Evolutionary conservation across 306 rosid genomes (phyloP).

Genomic region (Leucaena leucocephala): DNA sequence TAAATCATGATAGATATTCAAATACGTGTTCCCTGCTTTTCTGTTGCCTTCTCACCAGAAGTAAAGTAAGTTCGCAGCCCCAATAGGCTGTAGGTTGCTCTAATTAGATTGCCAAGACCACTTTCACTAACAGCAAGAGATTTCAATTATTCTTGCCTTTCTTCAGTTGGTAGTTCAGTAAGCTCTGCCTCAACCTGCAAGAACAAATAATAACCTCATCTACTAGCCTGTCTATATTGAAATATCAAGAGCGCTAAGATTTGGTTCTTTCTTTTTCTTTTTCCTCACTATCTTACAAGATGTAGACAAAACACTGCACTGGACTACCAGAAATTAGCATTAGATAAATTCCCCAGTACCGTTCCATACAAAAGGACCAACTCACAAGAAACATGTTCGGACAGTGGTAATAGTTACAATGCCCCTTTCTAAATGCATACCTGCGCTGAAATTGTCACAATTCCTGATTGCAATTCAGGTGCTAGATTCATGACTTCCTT

Average conservation of each 20-base stretch:
- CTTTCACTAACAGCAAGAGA: slow-evolving; percentile 93
- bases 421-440: slow-evolving; percentile 41
- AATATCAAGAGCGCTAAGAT: slow-evolving; percentile 27
- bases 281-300: slow-evolving; percentile 14
- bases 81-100: slow-evolving; percentile 79
- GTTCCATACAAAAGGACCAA: slow-evolving; percentile 8
- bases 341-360: background rate
- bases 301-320: slow-evolving; percentile 27
- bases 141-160: slow-evolving; percentile 81
- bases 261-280: background rate
- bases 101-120: slow-evolving; percentile 94
- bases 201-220: slow-evolving; percentile 34
- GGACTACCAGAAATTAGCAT: slow-evolving; percentile 11
- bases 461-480: slow-evolving; percentile 75
- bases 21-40: slow-evolving; percentile 22
- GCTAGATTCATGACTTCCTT: slow-evolving; percentile 70
- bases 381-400: background rate
- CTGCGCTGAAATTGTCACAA: slow-evolving; percentile 95
- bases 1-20: slow-evolving; percentile 23
- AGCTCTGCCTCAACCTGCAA: slow-evolving; percentile 97
- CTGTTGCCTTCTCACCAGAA: slow-evolving; percentile 90
- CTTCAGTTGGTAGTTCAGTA: slow-evolving; percentile 80
- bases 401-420: background rate
- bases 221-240: slow-evolving; percentile 13
- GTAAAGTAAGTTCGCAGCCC: slow-evolving; percentile 94